Conservation (phyloP, 164 flowering plant species). For the Akebia trifoliata region DNA sequence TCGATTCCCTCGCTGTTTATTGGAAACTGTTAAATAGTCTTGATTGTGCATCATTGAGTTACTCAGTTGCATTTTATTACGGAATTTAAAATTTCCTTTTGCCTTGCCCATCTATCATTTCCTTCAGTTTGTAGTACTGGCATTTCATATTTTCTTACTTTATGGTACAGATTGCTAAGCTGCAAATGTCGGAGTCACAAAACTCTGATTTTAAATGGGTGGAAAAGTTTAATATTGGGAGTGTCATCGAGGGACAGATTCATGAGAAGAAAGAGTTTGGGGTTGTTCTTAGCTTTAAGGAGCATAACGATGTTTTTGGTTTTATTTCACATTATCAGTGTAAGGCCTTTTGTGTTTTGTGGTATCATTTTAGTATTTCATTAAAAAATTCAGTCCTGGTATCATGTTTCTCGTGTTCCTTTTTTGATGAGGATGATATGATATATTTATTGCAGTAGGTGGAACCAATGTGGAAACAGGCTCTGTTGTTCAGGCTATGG, state of each 20-base stretch:
- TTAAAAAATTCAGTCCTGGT: background rate
- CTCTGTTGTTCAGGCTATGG: conserved; percentile 51
- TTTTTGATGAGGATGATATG: background rate
- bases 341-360: conserved; percentile 26
- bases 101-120: no score
- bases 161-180: conserved; percentile 53
- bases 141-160: conserved; percentile 2
- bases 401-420: background rate
- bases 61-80: no score
- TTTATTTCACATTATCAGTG: conserved; percentile 73
- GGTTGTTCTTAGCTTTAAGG: conserved; percentile 63
- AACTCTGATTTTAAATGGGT: conserved; percentile 46
- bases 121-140: no score
- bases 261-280: conserved; percentile 75
- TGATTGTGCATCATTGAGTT: background rate
- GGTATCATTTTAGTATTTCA: background rate
- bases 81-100: no score
- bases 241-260: conserved; percentile 53
- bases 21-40: background rate
- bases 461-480: conserved; percentile 46
- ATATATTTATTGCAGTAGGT: conserved; percentile 45
- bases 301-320: conserved; percentile 58
- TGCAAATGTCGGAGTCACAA: conserved; percentile 38
- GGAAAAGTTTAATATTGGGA: conserved; percentile 50
- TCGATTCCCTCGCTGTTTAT: background rate